Conservation (phyloP, 176 grass and related monocot genomes). For the Echinochloa phyllopogon region DNA sequence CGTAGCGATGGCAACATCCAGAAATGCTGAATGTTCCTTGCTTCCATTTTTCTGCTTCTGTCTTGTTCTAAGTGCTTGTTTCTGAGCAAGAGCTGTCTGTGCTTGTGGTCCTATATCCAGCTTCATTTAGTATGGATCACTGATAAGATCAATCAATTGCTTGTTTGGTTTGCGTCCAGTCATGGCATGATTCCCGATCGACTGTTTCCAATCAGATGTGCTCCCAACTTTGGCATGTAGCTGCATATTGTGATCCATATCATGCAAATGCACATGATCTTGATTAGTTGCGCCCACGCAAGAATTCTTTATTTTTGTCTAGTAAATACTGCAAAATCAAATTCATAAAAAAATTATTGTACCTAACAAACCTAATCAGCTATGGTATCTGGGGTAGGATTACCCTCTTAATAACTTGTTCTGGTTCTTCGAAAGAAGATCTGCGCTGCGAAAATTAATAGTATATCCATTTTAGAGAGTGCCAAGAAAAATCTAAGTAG, state of each 20-base stretch:
- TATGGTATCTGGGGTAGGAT: background rate
- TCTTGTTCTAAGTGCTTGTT: background rate
- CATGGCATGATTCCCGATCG: background rate
- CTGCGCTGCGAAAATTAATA: background rate
- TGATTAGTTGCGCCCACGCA: background rate
- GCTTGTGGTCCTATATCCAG: constrained; percentile 25
- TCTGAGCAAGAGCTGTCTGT: background rate
- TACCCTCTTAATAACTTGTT: background rate
- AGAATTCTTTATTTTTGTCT: background rate
- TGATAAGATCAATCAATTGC: constrained; percentile 9
- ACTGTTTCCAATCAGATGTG: background rate
- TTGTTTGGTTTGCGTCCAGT: background rate
- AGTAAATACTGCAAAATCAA: background rate
- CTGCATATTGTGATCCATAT: background rate
- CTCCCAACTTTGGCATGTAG: background rate
- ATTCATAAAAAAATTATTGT: background rate
- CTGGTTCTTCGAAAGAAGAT: background rate
- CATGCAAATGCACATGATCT: background rate
- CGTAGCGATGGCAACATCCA: background rate
- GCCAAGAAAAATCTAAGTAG: background rate
- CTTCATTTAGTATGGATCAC: background rate
- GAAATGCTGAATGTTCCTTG: background rate
- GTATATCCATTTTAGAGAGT: background rate
- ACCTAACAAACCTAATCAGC: background rate
- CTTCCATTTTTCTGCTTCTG: constrained; percentile 1